These are phyloP conservation scores for Corylus americana DNA, from an alignment of 306 rosid genomes.

Conservation along the genomic window DNA sequence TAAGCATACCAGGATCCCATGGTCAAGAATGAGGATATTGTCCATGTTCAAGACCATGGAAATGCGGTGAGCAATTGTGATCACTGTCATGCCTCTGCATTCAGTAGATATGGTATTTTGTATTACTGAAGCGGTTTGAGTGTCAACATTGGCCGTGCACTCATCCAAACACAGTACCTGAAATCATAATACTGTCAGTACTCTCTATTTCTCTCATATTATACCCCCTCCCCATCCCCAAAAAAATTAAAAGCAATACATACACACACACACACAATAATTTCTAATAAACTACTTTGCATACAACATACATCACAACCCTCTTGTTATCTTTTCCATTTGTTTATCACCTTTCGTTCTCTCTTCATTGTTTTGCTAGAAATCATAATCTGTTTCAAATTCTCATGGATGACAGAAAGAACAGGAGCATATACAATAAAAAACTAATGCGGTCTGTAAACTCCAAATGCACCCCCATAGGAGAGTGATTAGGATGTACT, in stretches of 20 bases:
- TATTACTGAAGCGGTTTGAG: conserved; percentile 78
- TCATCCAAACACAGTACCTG: conserved; percentile 98
- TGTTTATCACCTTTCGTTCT: not conserved
- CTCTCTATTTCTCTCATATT: not conserved
- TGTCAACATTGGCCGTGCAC: conserved; percentile 89
- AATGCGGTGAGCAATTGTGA: conserved; percentile 95
- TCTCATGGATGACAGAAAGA: not conserved
- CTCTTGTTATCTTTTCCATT: not conserved
- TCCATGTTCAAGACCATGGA: conserved; percentile 85
- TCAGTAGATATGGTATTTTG: conserved; percentile 73
- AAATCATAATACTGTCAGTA: conserved; percentile 4
- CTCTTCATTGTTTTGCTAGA: not conserved
- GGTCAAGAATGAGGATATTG: conserved; percentile 74
- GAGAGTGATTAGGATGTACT: not conserved
- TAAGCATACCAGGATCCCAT: conserved; percentile 70
- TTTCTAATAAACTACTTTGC: not conserved
- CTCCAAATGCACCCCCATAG: not conserved
- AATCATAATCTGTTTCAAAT: not conserved
- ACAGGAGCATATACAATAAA: not conserved
- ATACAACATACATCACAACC: not conserved
- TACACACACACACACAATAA: not conserved
- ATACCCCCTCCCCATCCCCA: not conserved
- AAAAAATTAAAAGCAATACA: not conserved
- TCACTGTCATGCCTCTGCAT: conserved; percentile 78
- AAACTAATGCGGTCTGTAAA: not conserved